These are phyloP conservation scores for Xylariales sp. DNA, from an alignment of 2,329 filamentous ascomycete genomes.

Conservation along the genomic window DNA sequence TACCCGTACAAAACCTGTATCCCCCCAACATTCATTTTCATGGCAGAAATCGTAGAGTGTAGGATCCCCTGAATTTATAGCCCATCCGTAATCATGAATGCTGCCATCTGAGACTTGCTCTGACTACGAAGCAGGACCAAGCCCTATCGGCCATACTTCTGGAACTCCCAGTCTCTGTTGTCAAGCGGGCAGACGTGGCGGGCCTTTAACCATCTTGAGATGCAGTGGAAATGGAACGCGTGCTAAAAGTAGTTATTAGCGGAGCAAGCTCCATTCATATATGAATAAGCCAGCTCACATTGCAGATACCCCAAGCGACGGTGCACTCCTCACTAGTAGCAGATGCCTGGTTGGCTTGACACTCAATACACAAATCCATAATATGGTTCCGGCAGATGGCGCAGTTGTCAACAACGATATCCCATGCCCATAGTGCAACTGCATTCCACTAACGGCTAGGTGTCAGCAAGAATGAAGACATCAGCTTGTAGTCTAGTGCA, in stretches of 20 bases:
- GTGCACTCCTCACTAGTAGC: constrained; percentile 98
- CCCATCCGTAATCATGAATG: constrained; percentile 2
- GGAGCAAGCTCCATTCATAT: neutral
- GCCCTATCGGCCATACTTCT: constrained; percentile 85
- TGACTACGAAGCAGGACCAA: neutral
- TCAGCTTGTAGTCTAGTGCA: neutral
- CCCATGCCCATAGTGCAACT: constrained; percentile 98
- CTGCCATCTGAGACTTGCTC: neutral
- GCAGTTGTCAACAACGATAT: constrained; percentile 99
- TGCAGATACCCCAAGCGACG: constrained; percentile 99
- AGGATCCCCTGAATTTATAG: neutral
- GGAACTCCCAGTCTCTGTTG: constrained; percentile 99
- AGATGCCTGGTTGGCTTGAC: constrained; percentile 97
- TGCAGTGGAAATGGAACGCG: constrained; percentile 99
- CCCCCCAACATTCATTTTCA: constrained; percentile 1
- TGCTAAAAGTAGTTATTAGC: constrained; percentile 73
- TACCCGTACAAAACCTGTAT: constrained; percentile 10
- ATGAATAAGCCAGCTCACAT: constrained; percentile 70
- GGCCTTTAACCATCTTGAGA: constrained; percentile 99
- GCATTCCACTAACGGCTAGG: constrained; percentile 84
- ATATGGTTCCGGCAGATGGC: constrained; percentile 99
- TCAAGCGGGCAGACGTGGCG: constrained; percentile 97
- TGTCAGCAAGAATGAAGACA: constrained; percentile 34
- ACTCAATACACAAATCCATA: constrained; percentile 99
- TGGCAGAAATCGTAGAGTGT: constrained; percentile 13